These are phyloP conservation scores for Epichloe coenophiala DNA, from an alignment of 2,329 filamentous ascomycete species.

Conservation along the genomic window DNA sequence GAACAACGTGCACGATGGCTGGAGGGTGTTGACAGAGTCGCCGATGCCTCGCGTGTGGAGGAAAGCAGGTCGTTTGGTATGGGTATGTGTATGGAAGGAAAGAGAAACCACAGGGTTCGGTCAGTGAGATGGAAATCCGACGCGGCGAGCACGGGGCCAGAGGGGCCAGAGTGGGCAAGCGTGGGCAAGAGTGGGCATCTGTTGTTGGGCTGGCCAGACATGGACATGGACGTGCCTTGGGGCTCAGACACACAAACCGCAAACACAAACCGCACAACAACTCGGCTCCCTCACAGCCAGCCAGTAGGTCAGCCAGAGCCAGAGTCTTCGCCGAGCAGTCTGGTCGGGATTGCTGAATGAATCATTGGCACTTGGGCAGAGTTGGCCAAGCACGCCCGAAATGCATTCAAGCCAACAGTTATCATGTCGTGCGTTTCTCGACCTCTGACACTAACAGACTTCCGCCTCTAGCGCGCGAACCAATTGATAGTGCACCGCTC, in stretches of 20 bases:
- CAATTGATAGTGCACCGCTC: neutral
- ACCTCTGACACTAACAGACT: neutral
- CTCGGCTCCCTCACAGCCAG: neutral
- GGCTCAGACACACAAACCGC: neutral
- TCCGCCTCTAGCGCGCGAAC: neutral
- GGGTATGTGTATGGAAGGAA: constrained; percentile 5
- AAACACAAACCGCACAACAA: neutral
- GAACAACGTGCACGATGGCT: constrained; percentile 1
- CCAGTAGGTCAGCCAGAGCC: neutral
- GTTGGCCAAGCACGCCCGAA: neutral
- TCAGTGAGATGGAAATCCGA: constrained; percentile 2
- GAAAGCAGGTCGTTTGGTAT: constrained; percentile 1
- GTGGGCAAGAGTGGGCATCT: neutral
- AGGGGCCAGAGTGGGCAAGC: neutral
- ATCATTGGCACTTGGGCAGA: neutral
- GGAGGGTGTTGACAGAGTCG: neutral
- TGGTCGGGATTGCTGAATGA: too few species aligned
- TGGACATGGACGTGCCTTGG: neutral
- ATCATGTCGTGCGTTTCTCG: neutral
- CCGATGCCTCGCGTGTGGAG: neutral
- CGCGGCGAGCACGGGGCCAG: constrained; percentile 1
- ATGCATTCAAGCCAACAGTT: neutral
- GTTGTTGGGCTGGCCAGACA: neutral
- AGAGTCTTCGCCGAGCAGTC: too few species aligned
- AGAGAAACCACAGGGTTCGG: constrained; percentile 4